These are phyloP conservation scores for Yamadazyma paraphyllophila DNA, from an alignment of 805 yeast genomes.

Conservation along the genomic window DNA sequence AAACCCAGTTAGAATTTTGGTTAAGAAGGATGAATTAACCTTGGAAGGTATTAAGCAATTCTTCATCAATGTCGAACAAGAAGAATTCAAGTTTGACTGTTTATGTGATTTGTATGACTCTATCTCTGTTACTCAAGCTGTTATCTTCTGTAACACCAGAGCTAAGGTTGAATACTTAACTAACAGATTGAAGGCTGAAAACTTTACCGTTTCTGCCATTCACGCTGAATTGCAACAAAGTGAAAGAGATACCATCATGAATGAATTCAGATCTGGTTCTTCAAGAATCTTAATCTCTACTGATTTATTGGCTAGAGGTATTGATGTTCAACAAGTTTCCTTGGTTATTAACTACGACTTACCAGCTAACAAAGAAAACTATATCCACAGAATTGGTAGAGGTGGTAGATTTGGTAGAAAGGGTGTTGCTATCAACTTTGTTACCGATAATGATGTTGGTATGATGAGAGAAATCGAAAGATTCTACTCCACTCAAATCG, in stretches of 20 bases:
- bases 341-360: constrained; percentile 92
- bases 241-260: constrained; percentile 93
- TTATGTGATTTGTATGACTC: constrained; percentile 94
- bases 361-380: constrained; percentile 87
- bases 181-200: constrained; percentile 66
- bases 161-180: constrained; percentile 90
- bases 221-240: constrained; percentile 94
- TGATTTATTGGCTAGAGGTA: constrained; percentile 96
- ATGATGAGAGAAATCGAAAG: constrained; percentile 83
- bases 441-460: constrained; percentile 74
- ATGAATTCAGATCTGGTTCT: constrained; percentile 91
- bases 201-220: constrained; percentile 91
- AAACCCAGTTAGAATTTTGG: constrained; percentile 90
- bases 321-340: constrained; percentile 96
- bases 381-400: constrained; percentile 97
- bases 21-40: constrained; percentile 92
- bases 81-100: constrained; percentile 93
- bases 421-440: constrained; percentile 95
- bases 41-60: constrained; percentile 95
- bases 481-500: constrained; percentile 85
- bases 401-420: constrained; percentile 98
- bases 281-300: constrained; percentile 91
- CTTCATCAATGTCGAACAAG: constrained; percentile 86
- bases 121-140: constrained; percentile 93
- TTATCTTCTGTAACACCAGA: constrained; percentile 95